Evolutionary conservation across 2,329 filamentous ascomycete genomes (phyloP).

Genomic region (Graphilbum sp.): DNA sequence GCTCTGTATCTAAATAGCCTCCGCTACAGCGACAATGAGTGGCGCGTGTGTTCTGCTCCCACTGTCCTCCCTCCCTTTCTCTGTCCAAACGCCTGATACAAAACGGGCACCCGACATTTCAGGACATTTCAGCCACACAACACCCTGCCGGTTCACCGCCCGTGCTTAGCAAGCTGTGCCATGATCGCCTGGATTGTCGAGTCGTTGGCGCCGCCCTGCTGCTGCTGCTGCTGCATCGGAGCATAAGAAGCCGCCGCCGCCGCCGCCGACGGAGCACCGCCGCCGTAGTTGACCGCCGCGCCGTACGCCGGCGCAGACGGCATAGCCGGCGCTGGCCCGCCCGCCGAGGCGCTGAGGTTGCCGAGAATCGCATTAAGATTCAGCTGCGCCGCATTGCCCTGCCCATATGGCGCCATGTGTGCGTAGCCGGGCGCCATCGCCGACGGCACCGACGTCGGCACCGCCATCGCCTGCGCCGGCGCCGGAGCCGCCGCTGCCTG

Average conservation of each 20-base stretch:
- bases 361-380: constrained; percentile 31
- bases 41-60: no score
- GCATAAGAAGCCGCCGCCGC: constrained; percentile 12
- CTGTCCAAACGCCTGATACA: no score
- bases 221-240: constrained; percentile 15
- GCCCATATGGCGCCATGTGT: background rate
- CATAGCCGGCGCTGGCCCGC: constrained; percentile 8
- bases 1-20: no score
- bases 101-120: no score
- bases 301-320: background rate
- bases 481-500: constrained; percentile 5
- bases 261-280: background rate
- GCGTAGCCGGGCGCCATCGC: background rate
- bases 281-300: background rate
- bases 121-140: background rate
- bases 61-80: no score
- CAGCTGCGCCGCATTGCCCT: constrained; percentile 12
- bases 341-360: constrained; percentile 17
- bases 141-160: constrained; percentile 12
- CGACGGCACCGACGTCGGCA: background rate
- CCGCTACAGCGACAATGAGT: no score
- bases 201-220: constrained; percentile 11
- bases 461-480: background rate
- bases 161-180: constrained; percentile 51
- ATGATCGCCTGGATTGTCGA: constrained; percentile 57